phyloP scores from a whole-genome alignment of 805 yeast species.

The Yarrowia yakushimensis region DNA sequence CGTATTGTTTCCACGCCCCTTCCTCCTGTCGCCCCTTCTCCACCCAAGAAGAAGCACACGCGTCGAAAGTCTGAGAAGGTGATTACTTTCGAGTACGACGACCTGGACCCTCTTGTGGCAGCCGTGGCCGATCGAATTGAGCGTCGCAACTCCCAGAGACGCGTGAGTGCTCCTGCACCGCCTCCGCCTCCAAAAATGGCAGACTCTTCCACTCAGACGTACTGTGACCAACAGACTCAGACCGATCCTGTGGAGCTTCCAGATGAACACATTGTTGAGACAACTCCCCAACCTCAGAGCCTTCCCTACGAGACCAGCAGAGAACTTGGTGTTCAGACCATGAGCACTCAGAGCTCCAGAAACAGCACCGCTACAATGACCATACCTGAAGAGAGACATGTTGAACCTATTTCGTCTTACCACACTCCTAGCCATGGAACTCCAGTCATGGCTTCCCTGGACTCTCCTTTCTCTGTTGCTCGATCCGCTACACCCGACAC shows the following conservation, averaged over 20 bases:
- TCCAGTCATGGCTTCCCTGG: not conserved
- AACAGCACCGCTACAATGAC: not conserved
- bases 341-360: conserved; percentile 2
- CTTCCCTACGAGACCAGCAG: not conserved
- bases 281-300: not conserved
- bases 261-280: conserved; percentile 1
- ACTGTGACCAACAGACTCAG: conserved; percentile 20
- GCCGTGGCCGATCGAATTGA: conserved; percentile 25
- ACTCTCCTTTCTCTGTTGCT: not conserved
- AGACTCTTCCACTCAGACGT: conserved; percentile 18
- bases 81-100: conserved; percentile 19
- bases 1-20: conserved; percentile 12
- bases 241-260: conserved; percentile 15
- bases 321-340: conserved; percentile 6
- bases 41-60: conserved; percentile 21
- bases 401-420: not conserved
- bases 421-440: not conserved
- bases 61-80: conserved; percentile 23
- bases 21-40: not conserved
- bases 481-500: not conserved
- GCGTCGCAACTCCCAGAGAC: conserved; percentile 2
- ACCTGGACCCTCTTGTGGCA: conserved; percentile 25
- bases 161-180: not conserved
- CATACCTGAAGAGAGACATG: not conserved
- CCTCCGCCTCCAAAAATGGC: conserved; percentile 12